These are phyloP conservation scores for Hypoxylon rickii DNA, from an alignment of 495 filamentous ascomycete species.

Conservation along the genomic window DNA sequence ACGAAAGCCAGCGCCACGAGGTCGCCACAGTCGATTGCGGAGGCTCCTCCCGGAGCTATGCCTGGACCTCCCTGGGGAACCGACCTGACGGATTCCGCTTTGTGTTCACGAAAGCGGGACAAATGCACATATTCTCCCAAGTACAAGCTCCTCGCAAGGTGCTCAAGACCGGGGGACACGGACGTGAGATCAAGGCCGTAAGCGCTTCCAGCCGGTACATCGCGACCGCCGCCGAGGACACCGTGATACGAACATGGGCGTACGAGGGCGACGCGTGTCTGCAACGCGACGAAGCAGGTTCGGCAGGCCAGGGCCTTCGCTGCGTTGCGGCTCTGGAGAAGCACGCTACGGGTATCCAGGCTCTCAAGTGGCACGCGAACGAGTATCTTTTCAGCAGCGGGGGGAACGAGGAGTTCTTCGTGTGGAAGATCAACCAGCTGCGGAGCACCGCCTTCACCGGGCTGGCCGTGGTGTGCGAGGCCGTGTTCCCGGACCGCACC, in stretches of 20 bases:
- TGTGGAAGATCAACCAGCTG: conserved; percentile 70
- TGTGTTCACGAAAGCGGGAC: conserved; percentile 60
- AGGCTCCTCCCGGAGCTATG: conserved; percentile 77
- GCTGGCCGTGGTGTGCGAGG: conserved; percentile 63
- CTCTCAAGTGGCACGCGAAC: conserved; percentile 73
- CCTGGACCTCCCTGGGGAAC: conserved; percentile 52
- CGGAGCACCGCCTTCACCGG: conserved; percentile 54
- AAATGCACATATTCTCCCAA: conserved; percentile 58
- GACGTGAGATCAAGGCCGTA: conserved; percentile 82
- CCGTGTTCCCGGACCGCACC: conserved; percentile 61
- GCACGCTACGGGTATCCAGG: conserved; percentile 83
- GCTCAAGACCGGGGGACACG: conserved; percentile 74
- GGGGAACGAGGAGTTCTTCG: conserved; percentile 84
- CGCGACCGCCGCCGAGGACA: conserved; percentile 91
- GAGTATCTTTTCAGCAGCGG: conserved; percentile 79
- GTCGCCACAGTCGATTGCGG: conserved; percentile 76
- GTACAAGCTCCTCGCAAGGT: conserved; percentile 50
- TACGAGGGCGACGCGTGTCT: conserved; percentile 7
- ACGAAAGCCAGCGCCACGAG: conserved; percentile 68
- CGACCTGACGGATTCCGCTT: conserved; percentile 47
- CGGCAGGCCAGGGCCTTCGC: conserved; percentile 33
- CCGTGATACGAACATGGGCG: conserved; percentile 73
- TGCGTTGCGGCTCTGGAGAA: conserved; percentile 68
- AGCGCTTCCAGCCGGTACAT: conserved; percentile 60
- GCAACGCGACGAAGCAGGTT: neutral